Evolutionary conservation across 352 stramenopile genomes (phyloP).

Genomic region (Blastocystis sp.): DNA sequence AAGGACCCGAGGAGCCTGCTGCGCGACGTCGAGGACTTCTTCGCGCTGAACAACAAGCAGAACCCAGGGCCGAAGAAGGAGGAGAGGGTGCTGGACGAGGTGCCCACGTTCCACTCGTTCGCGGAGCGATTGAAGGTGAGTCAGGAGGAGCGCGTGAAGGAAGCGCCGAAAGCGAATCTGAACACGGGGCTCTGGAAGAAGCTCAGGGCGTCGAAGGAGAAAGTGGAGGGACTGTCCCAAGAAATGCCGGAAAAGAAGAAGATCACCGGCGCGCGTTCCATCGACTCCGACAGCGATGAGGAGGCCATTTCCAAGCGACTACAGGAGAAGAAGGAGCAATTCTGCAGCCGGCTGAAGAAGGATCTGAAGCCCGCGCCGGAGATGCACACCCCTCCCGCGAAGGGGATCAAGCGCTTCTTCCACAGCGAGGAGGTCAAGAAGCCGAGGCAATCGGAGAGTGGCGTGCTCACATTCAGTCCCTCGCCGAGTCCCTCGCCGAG

Average conservation of each 20-base stretch:
- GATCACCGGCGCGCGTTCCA: not conserved
- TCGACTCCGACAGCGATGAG: not conserved
- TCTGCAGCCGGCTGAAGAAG: conserved; percentile 37
- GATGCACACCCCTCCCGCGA: not conserved
- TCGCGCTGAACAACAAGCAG: not conserved
- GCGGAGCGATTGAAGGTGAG: not conserved
- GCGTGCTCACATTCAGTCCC: not conserved
- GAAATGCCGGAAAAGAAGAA: not conserved
- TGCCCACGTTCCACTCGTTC: not conserved
- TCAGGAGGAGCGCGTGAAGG: not conserved
- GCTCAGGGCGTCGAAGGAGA: not conserved
- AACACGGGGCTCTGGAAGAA: not conserved
- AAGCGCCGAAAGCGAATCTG: not conserved
- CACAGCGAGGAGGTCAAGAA: conserved; percentile 33
- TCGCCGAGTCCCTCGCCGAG: not conserved
- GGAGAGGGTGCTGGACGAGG: not conserved
- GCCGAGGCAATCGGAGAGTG: not conserved
- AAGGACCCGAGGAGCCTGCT: not conserved
- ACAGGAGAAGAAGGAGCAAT: not conserved
- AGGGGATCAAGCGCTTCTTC: conserved; percentile 63
- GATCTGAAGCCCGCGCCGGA: not conserved
- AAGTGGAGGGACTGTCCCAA: not conserved
- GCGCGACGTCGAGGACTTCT: conserved; percentile 20
- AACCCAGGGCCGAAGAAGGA: not conserved
- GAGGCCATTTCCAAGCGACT: not conserved